phyloP scores from a whole-genome alignment of 495 filamentous ascomycete species.

The Aspergillus diversus region DNA sequence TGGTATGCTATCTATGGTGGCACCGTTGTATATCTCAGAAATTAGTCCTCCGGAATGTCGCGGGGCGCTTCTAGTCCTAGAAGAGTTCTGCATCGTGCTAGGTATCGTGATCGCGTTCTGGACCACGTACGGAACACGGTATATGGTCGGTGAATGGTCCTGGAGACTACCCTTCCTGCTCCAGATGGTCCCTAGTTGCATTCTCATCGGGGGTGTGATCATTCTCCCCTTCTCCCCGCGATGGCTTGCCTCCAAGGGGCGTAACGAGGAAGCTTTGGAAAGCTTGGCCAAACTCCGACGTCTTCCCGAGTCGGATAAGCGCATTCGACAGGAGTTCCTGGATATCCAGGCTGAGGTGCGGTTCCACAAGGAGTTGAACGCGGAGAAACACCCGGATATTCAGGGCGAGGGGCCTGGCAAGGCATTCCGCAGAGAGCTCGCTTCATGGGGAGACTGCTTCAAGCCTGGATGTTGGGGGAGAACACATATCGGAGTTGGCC shows the following conservation, averaged over 20 bases:
- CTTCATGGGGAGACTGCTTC: slow-evolving; percentile 53
- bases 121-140: slow-evolving; percentile 60
- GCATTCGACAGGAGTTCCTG: slow-evolving; percentile 51
- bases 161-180: slow-evolving; percentile 56
- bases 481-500: slow-evolving; percentile 55
- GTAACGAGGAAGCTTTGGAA: slow-evolving; percentile 51
- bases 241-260: slow-evolving; percentile 53
- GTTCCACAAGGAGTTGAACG: slow-evolving; percentile 51
- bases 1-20: slow-evolving; percentile 59
- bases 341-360: slow-evolving; percentile 56
- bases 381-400: slow-evolving; percentile 49
- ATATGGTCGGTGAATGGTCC: slow-evolving; percentile 54
- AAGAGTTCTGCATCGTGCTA: slow-evolving; percentile 59
- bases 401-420: slow-evolving; percentile 38
- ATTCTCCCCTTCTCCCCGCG: slow-evolving; percentile 57
- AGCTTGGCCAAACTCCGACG: slow-evolving; percentile 50
- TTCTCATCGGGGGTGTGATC: slow-evolving; percentile 49
- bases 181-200: slow-evolving; percentile 52
- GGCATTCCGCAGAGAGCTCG: slow-evolving; percentile 44
- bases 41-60: slow-evolving; percentile 59
- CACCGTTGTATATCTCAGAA: slow-evolving; percentile 60
- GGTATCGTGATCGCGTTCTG: slow-evolving; percentile 61
- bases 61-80: slow-evolving; percentile 56
- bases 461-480: slow-evolving; percentile 55
- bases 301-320: slow-evolving; percentile 43